Evolutionary conservation across 257 asterid species (phyloP).

Genomic region (Lycium barbarum): DNA sequence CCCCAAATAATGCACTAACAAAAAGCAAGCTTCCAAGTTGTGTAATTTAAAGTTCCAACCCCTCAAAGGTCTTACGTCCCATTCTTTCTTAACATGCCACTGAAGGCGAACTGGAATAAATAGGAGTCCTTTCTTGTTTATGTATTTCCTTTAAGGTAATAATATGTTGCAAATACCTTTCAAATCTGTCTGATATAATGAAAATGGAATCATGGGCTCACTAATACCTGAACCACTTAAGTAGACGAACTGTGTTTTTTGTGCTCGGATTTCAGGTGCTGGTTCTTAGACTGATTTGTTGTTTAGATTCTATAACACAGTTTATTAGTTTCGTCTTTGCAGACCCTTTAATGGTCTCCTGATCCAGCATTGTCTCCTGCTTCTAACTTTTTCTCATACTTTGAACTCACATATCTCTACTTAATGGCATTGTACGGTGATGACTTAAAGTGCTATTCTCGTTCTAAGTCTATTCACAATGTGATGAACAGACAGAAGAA

Average conservation of each 20-base stretch:
- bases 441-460: not conserved
- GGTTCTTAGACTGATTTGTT: slow-evolving; percentile 7
- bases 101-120: not conserved
- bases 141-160: not conserved
- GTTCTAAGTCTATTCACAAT: slow-evolving; percentile 5
- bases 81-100: not conserved
- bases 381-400: slow-evolving; percentile 10
- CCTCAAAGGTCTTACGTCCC: not conserved
- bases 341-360: slow-evolving; percentile 20
- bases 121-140: not conserved
- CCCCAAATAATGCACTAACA: not conserved
- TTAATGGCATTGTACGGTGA: not conserved
- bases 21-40: not conserved
- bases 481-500: slow-evolving; percentile 72
- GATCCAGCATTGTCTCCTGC: not conserved
- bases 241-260: not conserved
- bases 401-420: slow-evolving; percentile 1
- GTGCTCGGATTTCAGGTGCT: not conserved
- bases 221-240: not conserved
- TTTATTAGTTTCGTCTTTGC: slow-evolving; percentile 3
- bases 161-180: not conserved
- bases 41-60: not conserved
- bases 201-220: slow-evolving; percentile 19
- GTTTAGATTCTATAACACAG: not conserved
- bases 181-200: not conserved